Percentiles rank a stretch among this genome's conserved stretches.
phyloP scores from a whole-genome alignment of 2,329 filamentous ascomycete genomes.

The Ceratocystis huliohia region DNA sequence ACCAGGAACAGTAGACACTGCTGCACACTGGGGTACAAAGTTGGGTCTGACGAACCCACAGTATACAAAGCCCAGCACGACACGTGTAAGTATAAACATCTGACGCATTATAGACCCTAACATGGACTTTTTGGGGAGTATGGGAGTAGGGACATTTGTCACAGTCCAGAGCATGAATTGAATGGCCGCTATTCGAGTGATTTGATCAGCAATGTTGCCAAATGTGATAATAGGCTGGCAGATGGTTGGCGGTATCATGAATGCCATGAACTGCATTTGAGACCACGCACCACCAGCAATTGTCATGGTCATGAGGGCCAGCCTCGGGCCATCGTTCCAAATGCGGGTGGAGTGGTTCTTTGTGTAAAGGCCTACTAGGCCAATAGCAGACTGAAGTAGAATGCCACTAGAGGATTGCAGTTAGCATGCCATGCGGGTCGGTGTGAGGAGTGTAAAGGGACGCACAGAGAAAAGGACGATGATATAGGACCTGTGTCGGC shows the following conservation, averaged over 20 bases:
- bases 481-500: not conserved
- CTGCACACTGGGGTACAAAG: conserved; percentile 40
- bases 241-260: conserved; percentile 33
- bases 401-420: conserved; percentile 46
- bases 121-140: conserved; percentile 1
- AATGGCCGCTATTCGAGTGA: conserved; percentile 40
- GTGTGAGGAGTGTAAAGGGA: conserved; percentile 35
- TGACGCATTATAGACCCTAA: conserved; percentile 34
- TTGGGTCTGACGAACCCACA: conserved; percentile 42
- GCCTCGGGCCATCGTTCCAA: conserved; percentile 48
- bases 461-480: conserved; percentile 21
- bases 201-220: conserved; percentile 43
- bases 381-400: conserved; percentile 38
- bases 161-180: conserved; percentile 43
- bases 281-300: conserved; percentile 42
- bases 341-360: conserved; percentile 38
- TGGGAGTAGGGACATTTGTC: conserved; percentile 25
- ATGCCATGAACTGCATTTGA: conserved; percentile 38
- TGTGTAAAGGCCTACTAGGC: conserved; percentile 34
- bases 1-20: conserved; percentile 34
- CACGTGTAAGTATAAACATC: conserved; percentile 35
- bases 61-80: conserved; percentile 42
- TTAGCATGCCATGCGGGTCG: conserved; percentile 38
- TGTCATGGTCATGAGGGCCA: conserved; percentile 48
- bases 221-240: conserved; percentile 43